Conservation (phyloP, 257 asterid species). For the Gardenia jasminoides region DNA sequence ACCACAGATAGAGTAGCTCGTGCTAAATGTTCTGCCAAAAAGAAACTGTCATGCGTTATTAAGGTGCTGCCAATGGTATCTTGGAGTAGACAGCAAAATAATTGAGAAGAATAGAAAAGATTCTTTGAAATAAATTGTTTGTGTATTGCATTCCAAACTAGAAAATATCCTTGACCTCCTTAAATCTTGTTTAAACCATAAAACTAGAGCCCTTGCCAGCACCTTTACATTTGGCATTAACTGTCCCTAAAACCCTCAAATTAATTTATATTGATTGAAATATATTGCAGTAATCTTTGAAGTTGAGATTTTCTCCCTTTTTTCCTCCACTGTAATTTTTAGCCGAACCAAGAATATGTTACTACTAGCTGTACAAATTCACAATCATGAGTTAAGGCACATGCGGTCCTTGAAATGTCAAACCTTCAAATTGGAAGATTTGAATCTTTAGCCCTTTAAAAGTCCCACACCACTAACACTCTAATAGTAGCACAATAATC, state of each 20-base stretch:
- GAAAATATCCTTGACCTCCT: background rate
- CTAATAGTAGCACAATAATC: conserved; percentile 10
- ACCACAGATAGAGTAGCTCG: background rate
- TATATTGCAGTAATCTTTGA: background rate
- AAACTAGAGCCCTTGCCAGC: background rate
- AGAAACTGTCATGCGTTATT: background rate
- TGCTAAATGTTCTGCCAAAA: background rate
- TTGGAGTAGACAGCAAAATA: background rate
- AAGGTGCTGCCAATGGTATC: background rate
- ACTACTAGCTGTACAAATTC: background rate
- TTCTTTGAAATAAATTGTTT: background rate
- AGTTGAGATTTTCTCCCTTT: background rate
- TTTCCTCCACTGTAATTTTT: background rate
- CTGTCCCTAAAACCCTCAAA: background rate
- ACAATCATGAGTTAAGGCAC: conserved; percentile 9
- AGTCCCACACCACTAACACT: background rate
- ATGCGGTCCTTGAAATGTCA: conserved; percentile 5
- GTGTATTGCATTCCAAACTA: background rate
- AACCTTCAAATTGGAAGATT: background rate
- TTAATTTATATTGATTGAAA: background rate
- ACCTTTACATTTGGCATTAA: background rate
- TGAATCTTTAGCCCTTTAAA: background rate
- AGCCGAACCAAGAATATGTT: background rate
- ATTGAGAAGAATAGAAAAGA: too few species aligned
- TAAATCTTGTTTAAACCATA: too few species aligned